Percentiles rank a stretch among this genome's conserved stretches.
Conservation (phyloP, 352 stramenopile species). For the Phytophthora fragariae region DNA sequence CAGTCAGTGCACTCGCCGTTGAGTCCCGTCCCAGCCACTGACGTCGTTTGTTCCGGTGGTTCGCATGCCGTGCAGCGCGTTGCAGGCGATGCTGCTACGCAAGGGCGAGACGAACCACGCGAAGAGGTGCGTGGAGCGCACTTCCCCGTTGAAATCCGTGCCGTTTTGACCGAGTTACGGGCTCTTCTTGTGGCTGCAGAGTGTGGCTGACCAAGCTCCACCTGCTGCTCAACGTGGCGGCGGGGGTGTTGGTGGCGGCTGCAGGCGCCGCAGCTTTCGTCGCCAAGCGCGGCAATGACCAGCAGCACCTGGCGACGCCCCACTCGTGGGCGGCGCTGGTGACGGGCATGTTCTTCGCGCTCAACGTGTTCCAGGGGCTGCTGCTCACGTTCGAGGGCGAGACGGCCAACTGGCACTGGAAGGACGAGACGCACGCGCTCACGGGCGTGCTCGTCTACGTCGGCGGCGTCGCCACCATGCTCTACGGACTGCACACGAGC, state of each 20-base stretch:
- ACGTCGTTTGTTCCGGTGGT: slow-evolving; percentile 10
- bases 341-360: slow-evolving; percentile 58
- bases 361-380: slow-evolving; percentile 75
- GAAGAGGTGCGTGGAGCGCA: slow-evolving; percentile 40
- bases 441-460: slow-evolving; percentile 70
- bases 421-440: slow-evolving; percentile 73
- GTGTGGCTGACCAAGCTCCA: slow-evolving; percentile 67
- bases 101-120: slow-evolving; percentile 50
- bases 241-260: slow-evolving; percentile 44
- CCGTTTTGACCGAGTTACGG: slow-evolving; percentile 20
- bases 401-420: slow-evolving; percentile 73
- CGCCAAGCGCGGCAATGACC: slow-evolving; percentile 36
- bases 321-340: slow-evolving; percentile 69
- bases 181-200: slow-evolving; percentile 25
- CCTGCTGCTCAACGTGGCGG: slow-evolving; percentile 54
- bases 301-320: slow-evolving; percentile 51
- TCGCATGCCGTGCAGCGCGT: slow-evolving; percentile 36
- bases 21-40: neutral
- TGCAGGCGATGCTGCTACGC: slow-evolving; percentile 65
- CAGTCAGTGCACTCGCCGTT: neutral
- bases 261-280: slow-evolving; percentile 50
- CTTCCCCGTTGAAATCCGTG: neutral
- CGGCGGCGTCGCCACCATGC: slow-evolving; percentile 43
- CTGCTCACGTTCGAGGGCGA: slow-evolving; percentile 68
- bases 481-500: slow-evolving; percentile 54